phyloP scores from a whole-genome alignment of 2,329 filamentous ascomycete species.

The Ceratocystis colombiana region DNA sequence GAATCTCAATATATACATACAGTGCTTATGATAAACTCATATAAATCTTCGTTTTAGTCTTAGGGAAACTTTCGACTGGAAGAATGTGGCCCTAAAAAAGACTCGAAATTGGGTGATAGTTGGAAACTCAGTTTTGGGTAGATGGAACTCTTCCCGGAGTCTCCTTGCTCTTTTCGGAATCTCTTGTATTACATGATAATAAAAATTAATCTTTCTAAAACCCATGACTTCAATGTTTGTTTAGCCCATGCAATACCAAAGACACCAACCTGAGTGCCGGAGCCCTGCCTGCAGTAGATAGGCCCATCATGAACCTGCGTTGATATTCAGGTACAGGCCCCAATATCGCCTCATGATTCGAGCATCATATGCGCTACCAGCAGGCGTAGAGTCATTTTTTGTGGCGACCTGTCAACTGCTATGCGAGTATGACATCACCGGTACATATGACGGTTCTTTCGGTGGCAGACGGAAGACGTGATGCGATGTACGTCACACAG shows the following conservation, averaged over 20 bases:
- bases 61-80: too few relatives aligned
- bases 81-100: neutral
- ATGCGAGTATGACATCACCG: conserved; percentile 10
- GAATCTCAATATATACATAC: neutral
- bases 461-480: neutral
- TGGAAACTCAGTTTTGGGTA: neutral
- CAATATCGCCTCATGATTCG: neutral
- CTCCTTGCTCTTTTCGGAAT: neutral
- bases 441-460: conserved; percentile 1
- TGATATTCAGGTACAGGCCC: neutral
- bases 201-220: neutral
- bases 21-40: neutral
- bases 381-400: neutral
- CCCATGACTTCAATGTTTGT: neutral
- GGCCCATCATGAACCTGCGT: neutral
- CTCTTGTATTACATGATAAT: neutral
- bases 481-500: conserved; percentile 8
- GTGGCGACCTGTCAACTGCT: neutral
- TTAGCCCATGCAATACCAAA: neutral
- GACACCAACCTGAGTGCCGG: neutral
- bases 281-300: neutral
- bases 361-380: neutral
- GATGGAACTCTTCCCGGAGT: neutral
- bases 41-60: neutral
- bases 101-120: neutral